Evolutionary conservation across 768 basidiomycete genomes (phyloP).

Genomic region (Omphalotus guepiniiformis): DNA sequence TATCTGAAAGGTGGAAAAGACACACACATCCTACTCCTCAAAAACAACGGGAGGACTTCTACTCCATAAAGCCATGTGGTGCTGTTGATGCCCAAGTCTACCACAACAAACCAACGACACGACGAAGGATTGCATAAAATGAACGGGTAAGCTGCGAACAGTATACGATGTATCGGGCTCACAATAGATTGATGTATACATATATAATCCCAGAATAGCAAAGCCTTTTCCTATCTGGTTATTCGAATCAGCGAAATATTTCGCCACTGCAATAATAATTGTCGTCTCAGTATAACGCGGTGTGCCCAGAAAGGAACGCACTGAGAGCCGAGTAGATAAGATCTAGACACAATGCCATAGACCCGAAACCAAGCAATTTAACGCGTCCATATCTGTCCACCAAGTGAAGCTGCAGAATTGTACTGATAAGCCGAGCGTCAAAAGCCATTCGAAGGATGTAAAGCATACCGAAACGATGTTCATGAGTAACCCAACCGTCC

Average conservation of each 20-base stretch:
- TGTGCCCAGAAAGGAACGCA: not conserved
- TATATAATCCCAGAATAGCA: conserved; percentile 4
- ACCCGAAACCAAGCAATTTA: conserved; percentile 2
- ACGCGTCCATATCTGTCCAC: not conserved
- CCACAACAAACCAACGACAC: not conserved
- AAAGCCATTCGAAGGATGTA: too few species aligned
- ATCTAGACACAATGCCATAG: not conserved
- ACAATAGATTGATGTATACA: conserved; percentile 8
- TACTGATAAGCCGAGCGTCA: too few species aligned
- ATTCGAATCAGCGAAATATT: conserved; percentile 1
- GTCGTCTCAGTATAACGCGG: not conserved
- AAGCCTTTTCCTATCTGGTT: conserved; percentile 4
- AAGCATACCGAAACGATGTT: conserved; percentile 5
- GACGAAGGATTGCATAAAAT: not conserved
- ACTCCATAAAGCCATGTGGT: conserved; percentile 7
- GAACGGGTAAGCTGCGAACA: not conserved
- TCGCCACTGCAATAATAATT: conserved; percentile 3
- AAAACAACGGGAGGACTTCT: conserved; percentile 1
- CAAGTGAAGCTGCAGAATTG: not conserved
- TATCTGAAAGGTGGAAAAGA: not conserved
- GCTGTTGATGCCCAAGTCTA: not conserved
- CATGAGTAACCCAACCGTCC: conserved; percentile 4
- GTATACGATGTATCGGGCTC: not conserved
- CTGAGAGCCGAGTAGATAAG: conserved; percentile 6
- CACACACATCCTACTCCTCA: conserved; percentile 1